These are phyloP conservation scores for Onygena corvina DNA, from an alignment of 2,329 filamentous ascomycete species.

Conservation along the genomic window DNA sequence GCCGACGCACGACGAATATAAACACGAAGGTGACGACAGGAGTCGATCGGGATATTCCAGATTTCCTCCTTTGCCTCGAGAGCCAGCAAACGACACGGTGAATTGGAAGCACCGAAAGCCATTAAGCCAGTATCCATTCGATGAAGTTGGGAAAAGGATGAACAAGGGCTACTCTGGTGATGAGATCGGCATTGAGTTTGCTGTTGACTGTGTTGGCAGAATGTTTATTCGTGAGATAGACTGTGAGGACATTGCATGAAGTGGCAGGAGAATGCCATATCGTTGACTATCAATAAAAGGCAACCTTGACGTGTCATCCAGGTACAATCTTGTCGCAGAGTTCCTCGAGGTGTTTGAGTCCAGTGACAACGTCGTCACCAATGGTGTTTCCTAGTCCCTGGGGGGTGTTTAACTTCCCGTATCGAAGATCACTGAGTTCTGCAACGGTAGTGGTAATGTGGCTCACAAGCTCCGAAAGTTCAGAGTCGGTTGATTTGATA, in stretches of 20 bases:
- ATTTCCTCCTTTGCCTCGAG: conserved; percentile 24
- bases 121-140: conserved; percentile 18
- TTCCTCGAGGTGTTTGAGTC: conserved; percentile 52
- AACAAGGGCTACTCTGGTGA: conserved; percentile 3
- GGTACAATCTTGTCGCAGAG: conserved; percentile 39
- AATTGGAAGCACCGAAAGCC: conserved; percentile 23
- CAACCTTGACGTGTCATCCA: background rate
- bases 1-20: conserved; percentile 24
- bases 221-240: background rate
- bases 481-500: conserved; percentile 51
- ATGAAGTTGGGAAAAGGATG: conserved; percentile 16
- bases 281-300: background rate
- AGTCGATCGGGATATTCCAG: conserved; percentile 22
- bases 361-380: conserved; percentile 54
- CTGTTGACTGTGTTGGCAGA: background rate
- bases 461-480: conserved; percentile 49
- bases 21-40: conserved; percentile 24
- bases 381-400: conserved; percentile 47
- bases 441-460: conserved; percentile 56
- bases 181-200: background rate
- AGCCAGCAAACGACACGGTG: conserved; percentile 23
- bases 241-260: background rate
- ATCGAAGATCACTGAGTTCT: conserved; percentile 67
- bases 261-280: background rate
- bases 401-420: conserved; percentile 52